phyloP scores from a whole-genome alignment of 2,329 filamentous ascomycete species.

The Arthrobotrys megalospora region DNA sequence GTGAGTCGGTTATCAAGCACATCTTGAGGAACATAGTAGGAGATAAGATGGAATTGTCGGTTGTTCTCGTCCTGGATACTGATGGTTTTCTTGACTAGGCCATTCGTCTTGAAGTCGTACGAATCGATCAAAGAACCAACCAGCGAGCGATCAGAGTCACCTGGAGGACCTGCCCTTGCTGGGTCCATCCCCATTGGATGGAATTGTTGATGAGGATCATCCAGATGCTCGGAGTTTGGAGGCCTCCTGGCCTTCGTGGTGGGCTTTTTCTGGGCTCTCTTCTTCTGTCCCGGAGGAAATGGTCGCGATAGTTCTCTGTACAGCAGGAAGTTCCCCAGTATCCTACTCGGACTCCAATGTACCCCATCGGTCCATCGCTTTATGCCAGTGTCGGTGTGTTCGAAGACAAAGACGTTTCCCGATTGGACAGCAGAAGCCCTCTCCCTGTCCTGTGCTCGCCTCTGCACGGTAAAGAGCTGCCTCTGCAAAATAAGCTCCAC shows the following conservation, averaged over 20 bases:
- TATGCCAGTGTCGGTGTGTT: constrained; percentile 90
- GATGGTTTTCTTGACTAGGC: constrained; percentile 93
- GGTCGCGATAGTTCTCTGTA: constrained; percentile 85
- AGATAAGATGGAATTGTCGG: constrained; percentile 83
- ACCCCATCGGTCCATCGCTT: constrained; percentile 95
- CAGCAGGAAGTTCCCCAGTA: constrained; percentile 86
- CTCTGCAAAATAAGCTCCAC: constrained; percentile 54
- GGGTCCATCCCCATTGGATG: constrained; percentile 54
- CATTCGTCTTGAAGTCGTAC: constrained; percentile 86
- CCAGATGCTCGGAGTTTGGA: constrained; percentile 39
- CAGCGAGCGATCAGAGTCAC: constrained; percentile 72
- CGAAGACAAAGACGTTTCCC: constrained; percentile 91
- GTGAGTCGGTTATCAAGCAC: constrained; percentile 76
- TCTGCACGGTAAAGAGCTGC: constrained; percentile 52
- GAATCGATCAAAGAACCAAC: constrained; percentile 90
- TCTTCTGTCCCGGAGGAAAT: constrained; percentile 87
- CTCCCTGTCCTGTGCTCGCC: constrained; percentile 86
- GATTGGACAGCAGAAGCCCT: constrained; percentile 82
- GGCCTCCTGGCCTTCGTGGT: constrained; percentile 65
- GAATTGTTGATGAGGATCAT: constrained; percentile 52
- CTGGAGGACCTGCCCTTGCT: constrained; percentile 46
- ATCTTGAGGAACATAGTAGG: constrained; percentile 88
- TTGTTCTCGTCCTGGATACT: constrained; percentile 82
- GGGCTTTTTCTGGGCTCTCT: constrained; percentile 81
- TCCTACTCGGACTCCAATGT: constrained; percentile 90